These are phyloP conservation scores for Haematococcus lacustris DNA, from an alignment of 139 green algal species.

Conservation along the genomic window DNA sequence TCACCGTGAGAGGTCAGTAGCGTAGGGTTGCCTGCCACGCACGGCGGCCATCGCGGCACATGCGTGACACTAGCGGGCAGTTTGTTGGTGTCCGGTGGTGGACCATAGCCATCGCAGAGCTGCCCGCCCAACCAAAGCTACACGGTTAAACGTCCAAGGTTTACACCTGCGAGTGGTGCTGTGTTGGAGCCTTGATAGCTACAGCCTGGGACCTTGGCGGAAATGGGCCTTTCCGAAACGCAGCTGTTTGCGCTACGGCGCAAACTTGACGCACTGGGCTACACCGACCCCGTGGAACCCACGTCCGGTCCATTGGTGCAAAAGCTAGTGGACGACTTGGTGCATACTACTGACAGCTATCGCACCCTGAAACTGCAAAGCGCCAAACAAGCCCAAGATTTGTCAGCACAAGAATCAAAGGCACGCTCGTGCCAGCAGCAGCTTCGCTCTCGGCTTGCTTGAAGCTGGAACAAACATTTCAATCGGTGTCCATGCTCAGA, in stretches of 20 bases:
- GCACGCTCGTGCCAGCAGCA: conserved; percentile 8
- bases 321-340: conserved; percentile 54
- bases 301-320: conserved; percentile 37
- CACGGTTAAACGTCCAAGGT: too few species aligned
- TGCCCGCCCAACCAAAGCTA: too few species aligned
- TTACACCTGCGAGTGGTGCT: too few species aligned
- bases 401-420: conserved; percentile 37
- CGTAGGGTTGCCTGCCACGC: too few species aligned
- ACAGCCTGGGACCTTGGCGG: too few species aligned
- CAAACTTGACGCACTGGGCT: conserved; percentile 55
- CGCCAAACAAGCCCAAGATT: conserved; percentile 43
- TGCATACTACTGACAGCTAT: conserved; percentile 60
- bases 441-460: background rate
- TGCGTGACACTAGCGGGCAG: too few species aligned
- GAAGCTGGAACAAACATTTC: background rate
- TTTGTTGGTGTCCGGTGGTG: too few species aligned
- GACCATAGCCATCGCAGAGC: too few species aligned
- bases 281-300: conserved; percentile 38
- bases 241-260: conserved; percentile 20
- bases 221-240: background rate
- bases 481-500: conserved; percentile 30
- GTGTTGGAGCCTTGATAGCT: too few species aligned
- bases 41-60: too few species aligned
- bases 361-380: conserved; percentile 44
- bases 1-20: too few species aligned